These are phyloP conservation scores for Candida labiduridarum DNA, from an alignment of 1,139 yeast species.

Conservation along the genomic window DNA sequence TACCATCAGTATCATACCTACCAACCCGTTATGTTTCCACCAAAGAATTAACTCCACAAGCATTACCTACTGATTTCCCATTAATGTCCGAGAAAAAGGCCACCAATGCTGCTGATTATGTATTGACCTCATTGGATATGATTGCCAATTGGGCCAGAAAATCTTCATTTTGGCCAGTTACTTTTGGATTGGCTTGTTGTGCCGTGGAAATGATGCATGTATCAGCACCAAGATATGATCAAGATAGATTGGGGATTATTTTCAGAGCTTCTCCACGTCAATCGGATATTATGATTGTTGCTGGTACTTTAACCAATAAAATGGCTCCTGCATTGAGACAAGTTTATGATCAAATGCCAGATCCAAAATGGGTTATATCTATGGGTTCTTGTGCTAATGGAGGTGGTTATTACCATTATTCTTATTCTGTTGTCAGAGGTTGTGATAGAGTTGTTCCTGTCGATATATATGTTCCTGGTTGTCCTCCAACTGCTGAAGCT, in stretches of 20 bases:
- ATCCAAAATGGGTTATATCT: conserved; percentile 87
- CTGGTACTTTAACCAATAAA: conserved; percentile 89
- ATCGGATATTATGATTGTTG: conserved; percentile 91
- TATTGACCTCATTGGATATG: conserved; percentile 80
- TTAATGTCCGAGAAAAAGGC: conserved; percentile 49
- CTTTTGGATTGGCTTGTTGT: conserved; percentile 90
- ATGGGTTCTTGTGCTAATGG: conserved; percentile 97
- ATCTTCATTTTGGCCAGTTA: conserved; percentile 92
- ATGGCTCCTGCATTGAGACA: conserved; percentile 95
- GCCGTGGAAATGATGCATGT: conserved; percentile 97
- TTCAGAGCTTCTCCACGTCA: conserved; percentile 95
- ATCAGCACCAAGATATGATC: conserved; percentile 90
- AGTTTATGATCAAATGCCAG: conserved; percentile 94
- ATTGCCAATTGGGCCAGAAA: conserved; percentile 93
- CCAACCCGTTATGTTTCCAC: conserved; percentile 35
- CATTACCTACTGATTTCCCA: conserved; percentile 47
- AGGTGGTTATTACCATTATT: conserved; percentile 91
- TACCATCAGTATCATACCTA: conserved; percentile 3
- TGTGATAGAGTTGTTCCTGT: conserved; percentile 89
- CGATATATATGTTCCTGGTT: conserved; percentile 90
- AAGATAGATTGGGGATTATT: conserved; percentile 90
- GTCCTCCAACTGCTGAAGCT: conserved; percentile 92
- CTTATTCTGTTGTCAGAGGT: conserved; percentile 87
- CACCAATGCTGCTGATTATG: conserved; percentile 68
- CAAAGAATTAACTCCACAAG: conserved; percentile 48